Evolutionary conservation across 495 filamentous ascomycete genomes (phyloP).

Genomic region (Tuber umbilicatum): DNA sequence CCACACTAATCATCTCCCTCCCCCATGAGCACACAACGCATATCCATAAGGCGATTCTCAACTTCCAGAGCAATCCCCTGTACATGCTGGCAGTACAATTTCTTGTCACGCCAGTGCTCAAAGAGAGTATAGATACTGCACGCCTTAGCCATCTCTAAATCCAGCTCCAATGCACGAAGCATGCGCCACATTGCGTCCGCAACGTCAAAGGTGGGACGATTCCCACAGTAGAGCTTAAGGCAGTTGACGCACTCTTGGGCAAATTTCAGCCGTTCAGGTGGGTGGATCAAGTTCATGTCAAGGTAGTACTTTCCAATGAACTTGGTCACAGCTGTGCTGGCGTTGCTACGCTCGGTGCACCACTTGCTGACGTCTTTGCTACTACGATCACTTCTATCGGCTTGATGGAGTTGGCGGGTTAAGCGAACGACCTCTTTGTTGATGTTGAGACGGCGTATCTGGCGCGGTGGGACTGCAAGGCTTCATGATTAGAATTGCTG

Average conservation of each 20-base stretch:
- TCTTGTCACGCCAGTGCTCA: too few relatives aligned
- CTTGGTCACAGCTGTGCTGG: not conserved
- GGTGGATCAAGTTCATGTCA: not conserved
- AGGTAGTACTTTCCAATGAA: not conserved
- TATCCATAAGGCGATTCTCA: too few relatives aligned
- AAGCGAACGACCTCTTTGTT: not conserved
- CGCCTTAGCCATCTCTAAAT: too few relatives aligned
- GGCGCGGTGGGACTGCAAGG: not conserved
- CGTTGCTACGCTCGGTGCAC: not conserved
- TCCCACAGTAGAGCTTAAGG: not conserved
- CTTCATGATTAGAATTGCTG: accelerated
- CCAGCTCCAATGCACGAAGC: too few relatives aligned
- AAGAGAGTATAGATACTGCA: too few relatives aligned
- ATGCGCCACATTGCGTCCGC: too few relatives aligned
- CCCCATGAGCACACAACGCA: too few relatives aligned
- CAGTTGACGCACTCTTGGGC: not conserved
- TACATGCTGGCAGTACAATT: too few relatives aligned
- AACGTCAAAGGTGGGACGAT: too few relatives aligned
- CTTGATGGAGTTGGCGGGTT: not conserved
- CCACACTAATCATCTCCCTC: too few relatives aligned
- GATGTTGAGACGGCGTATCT: not conserved
- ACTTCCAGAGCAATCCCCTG: too few relatives aligned
- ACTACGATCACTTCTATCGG: not conserved
- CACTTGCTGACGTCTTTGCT: not conserved
- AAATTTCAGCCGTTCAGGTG: not conserved